Percentiles rank a stretch among this genome's conserved stretches.
These are phyloP conservation scores for Cucurbita maxima DNA, from an alignment of 306 rosid species.

Conservation along the genomic window DNA sequence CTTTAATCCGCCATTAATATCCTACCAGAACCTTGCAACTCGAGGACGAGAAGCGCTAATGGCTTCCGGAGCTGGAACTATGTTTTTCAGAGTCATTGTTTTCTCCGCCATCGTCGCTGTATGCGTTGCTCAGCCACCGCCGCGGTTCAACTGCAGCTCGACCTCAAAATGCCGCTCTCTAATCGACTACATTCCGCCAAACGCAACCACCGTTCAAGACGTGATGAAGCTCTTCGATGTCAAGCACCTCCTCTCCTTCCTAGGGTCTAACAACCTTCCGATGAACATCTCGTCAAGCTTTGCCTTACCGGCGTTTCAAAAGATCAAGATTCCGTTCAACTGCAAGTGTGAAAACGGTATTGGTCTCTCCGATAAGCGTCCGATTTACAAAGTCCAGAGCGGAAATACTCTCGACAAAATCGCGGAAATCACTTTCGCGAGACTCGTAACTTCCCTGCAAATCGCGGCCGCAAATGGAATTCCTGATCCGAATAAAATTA, in stretches of 20 bases:
- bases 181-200: constrained; percentile 23
- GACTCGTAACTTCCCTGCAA: constrained; percentile 21
- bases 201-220: constrained; percentile 29
- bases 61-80: neutral
- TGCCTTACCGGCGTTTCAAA: neutral
- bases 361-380: constrained; percentile 31
- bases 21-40: neutral
- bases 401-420: constrained; percentile 31
- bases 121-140: constrained; percentile 9
- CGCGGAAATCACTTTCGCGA: constrained; percentile 25
- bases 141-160: constrained; percentile 27
- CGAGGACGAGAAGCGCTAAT: neutral
- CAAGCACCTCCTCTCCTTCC: constrained; percentile 25
- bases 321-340: constrained; percentile 38
- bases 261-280: constrained; percentile 46
- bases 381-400: constrained; percentile 24
- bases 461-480: constrained; percentile 25
- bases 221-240: constrained; percentile 53
- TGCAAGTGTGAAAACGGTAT: constrained; percentile 37
- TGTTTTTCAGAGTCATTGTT: constrained; percentile 7
- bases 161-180: constrained; percentile 26
- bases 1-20: neutral
- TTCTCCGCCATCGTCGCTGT: constrained; percentile 2
- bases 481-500: constrained; percentile 3
- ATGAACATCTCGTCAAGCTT: neutral